These are phyloP conservation scores for Cyberlindnera xishuangbannaensis DNA, from an alignment of 805 yeast genomes.

Conservation along the genomic window DNA sequence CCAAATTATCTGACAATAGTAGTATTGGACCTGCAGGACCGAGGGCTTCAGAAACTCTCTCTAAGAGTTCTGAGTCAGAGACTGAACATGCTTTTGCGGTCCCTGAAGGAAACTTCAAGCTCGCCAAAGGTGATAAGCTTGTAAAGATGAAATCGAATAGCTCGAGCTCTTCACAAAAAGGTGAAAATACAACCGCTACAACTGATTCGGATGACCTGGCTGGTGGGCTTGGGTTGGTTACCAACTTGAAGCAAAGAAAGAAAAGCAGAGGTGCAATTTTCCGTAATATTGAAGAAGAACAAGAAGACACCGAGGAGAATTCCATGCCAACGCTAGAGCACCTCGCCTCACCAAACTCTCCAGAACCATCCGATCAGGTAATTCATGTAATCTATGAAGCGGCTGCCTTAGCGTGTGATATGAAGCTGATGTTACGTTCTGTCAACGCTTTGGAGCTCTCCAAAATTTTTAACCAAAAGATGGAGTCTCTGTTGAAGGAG, in stretches of 20 bases:
- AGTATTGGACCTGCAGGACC: not conserved
- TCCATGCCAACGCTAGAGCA: slow-evolving; percentile 46
- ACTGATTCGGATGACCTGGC: slow-evolving; percentile 25
- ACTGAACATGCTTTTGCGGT: slow-evolving; percentile 14
- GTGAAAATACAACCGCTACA: slow-evolving; percentile 18
- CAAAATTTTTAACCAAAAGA: slow-evolving; percentile 30
- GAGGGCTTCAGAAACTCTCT: not conserved
- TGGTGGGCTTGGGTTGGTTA: slow-evolving; percentile 23
- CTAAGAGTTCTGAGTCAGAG: slow-evolving; percentile 13
- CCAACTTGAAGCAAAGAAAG: slow-evolving; percentile 13
- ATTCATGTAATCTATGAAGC: slow-evolving; percentile 58
- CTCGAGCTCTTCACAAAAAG: slow-evolving; percentile 14
- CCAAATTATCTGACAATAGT: too few relatives aligned
- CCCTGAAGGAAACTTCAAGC: slow-evolving; percentile 20
- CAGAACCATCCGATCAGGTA: slow-evolving; percentile 48
- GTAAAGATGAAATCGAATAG: slow-evolving; percentile 3
- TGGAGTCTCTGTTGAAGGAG: slow-evolving; percentile 16
- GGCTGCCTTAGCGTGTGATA: slow-evolving; percentile 56
- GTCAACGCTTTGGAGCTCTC: slow-evolving; percentile 49
- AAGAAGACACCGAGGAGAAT: slow-evolving; percentile 4
- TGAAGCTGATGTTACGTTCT: slow-evolving; percentile 55
- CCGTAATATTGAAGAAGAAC: slow-evolving; percentile 21
- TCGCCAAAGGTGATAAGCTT: slow-evolving; percentile 7
- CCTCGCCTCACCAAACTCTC: slow-evolving; percentile 48
- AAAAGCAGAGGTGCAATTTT: slow-evolving; percentile 18